Conservation (phyloP, 208 protist genomes). For the Eutreptiella sp. region DNA sequence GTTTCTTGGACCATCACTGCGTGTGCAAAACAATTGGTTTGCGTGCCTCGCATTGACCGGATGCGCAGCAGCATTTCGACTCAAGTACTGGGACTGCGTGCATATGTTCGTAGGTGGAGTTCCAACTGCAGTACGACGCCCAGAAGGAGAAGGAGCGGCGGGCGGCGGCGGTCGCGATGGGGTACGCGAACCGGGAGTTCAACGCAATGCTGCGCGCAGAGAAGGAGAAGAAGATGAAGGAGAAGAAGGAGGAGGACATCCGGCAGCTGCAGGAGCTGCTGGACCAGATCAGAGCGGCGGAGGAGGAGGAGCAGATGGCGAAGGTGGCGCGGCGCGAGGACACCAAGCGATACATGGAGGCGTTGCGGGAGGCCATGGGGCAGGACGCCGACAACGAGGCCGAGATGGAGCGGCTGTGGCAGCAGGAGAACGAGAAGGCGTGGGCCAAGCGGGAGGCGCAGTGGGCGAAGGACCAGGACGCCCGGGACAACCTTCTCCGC, state of each 20-base stretch:
- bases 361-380: constrained; percentile 1
- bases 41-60: too few species aligned
- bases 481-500: constrained; percentile 6
- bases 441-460: constrained; percentile 5
- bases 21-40: too few species aligned
- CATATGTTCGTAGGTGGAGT: too few species aligned
- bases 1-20: too few species aligned
- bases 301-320: background rate
- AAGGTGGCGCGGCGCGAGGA: background rate
- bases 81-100: too few species aligned
- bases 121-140: too few species aligned
- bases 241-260: constrained; percentile 1
- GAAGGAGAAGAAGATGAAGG: background rate
- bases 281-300: background rate
- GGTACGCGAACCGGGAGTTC: background rate
- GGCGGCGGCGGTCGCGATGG: too few species aligned
- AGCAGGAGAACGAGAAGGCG: background rate
- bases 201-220: background rate
- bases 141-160: too few species aligned
- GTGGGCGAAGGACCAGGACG: constrained; percentile 2
- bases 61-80: too few species aligned
- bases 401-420: background rate
- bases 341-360: background rate
- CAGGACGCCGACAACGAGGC: background rate
- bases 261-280: constrained; percentile 2